Percentiles rank a stretch among this genome's conserved stretches.
phyloP scores from a whole-genome alignment of 2,329 filamentous ascomycete genomes.

The Knoxdaviesia proteae region DNA sequence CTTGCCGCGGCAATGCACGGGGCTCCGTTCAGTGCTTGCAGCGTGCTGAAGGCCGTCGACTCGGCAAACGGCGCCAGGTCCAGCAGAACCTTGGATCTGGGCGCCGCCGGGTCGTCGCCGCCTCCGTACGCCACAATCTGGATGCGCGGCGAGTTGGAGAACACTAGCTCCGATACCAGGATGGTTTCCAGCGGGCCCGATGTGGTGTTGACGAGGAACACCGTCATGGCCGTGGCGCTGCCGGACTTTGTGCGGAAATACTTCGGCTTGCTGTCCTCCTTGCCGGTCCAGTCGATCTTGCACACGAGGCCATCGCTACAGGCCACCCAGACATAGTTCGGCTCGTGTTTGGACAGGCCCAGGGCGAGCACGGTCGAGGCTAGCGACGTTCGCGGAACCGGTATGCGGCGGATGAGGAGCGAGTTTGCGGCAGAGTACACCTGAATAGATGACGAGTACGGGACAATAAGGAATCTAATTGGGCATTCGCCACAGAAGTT shows the following conservation, averaged over 20 bases:
- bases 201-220: slow-evolving; percentile 17
- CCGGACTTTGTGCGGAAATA: slow-evolving; percentile 13
- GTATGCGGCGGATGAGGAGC: slow-evolving; percentile 53
- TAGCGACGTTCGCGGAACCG: slow-evolving; percentile 17
- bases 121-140: too few species aligned
- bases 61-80: slow-evolving; percentile 8
- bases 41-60: slow-evolving; percentile 1
- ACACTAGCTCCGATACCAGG: slow-evolving; percentile 18
- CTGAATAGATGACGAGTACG: slow-evolving; percentile 54
- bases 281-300: slow-evolving; percentile 33
- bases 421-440: slow-evolving; percentile 70
- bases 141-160: too few species aligned
- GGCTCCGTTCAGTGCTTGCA: too few species aligned
- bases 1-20: too few species aligned
- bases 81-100: slow-evolving; percentile 16
- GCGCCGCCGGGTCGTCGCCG: slow-evolving; percentile 13
- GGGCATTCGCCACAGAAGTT: not conserved
- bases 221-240: slow-evolving; percentile 23
- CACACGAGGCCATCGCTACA: slow-evolving; percentile 36
- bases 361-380: slow-evolving; percentile 17
- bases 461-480: slow-evolving; percentile 49
- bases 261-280: not conserved
- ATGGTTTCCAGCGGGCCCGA: slow-evolving; percentile 21
- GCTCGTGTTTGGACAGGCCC: slow-evolving; percentile 15
- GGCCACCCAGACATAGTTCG: slow-evolving; percentile 36